A percentile compares a stretch with the other conserved stretches of the same genome.
Evolutionary conservation across 192 early-diverging fungal genomes (phyloP).

Genomic region (Oehlia diaphana): DNA sequence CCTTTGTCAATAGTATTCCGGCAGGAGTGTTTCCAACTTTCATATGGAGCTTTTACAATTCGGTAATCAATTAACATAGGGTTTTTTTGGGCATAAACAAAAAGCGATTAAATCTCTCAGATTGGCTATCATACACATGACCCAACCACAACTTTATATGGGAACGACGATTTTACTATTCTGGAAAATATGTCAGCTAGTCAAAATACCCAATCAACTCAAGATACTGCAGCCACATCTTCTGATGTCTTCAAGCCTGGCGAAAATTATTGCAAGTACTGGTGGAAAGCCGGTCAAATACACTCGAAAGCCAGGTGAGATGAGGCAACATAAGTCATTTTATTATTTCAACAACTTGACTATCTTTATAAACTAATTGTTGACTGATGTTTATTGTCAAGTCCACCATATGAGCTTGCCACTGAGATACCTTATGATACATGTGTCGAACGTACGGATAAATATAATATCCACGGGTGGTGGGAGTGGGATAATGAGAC

Average conservation of each 20-base stretch:
- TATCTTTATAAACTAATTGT: not conserved
- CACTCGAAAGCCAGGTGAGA: constrained; percentile 10
- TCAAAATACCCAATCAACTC: not conserved
- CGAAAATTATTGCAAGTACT: not conserved
- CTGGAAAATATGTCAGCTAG: not conserved
- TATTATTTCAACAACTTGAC: not conserved
- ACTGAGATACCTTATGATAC: constrained; percentile 4
- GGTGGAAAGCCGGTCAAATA: not conserved
- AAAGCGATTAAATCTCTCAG: too few species aligned
- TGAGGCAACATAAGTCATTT: constrained; percentile 12
- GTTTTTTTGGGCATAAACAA: too few species aligned
- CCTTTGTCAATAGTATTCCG: too few species aligned
- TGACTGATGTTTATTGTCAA: constrained; percentile 17
- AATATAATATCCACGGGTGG: not conserved
- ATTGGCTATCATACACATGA: too few species aligned
- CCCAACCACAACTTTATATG: too few species aligned
- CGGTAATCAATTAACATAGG: too few species aligned
- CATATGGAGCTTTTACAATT: too few species aligned
- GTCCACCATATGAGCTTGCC: not conserved
- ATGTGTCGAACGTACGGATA: not conserved
- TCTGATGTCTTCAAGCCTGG: not conserved
- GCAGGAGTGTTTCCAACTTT: too few species aligned
- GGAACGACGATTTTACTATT: not conserved
- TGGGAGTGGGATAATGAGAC: constrained; percentile 27
- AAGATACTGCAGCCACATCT: not conserved